A percentile compares a stretch with the other conserved stretches of the same genome.
Evolutionary conservation across 2,329 filamentous ascomycete species (phyloP).

Genomic region (Hypoxylon sp.): DNA sequence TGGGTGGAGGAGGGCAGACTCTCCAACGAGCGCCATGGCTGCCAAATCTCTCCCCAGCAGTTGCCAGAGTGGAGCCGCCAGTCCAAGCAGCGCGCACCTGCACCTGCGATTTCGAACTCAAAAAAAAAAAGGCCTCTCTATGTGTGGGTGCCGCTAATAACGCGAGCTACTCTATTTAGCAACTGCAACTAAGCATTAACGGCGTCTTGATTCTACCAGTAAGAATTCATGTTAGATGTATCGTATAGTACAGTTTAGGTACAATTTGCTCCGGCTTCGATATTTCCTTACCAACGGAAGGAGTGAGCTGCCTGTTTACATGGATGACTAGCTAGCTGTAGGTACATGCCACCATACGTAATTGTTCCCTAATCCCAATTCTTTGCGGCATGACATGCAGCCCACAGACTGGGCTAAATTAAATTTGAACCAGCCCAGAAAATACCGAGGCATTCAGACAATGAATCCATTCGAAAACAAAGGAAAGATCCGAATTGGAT

Average conservation of each 20-base stretch:
- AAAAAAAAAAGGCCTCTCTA: conserved; percentile 30
- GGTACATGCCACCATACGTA: no score
- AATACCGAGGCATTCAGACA: conserved; percentile 1
- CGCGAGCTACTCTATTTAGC: conserved; percentile 16
- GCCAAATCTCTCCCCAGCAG: conserved; percentile 25
- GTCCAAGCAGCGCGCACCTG: conserved; percentile 14
- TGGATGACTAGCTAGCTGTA: no score
- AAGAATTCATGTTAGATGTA: conserved; percentile 13
- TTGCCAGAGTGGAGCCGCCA: conserved; percentile 34
- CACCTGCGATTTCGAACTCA: conserved; percentile 29
- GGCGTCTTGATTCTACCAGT: conserved; percentile 12
- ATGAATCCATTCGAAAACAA: neutral
- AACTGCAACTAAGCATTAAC: conserved; percentile 23
- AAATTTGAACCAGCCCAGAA: neutral
- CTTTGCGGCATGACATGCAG: conserved; percentile 20
- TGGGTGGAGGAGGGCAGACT: conserved; percentile 36
- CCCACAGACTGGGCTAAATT: conserved; percentile 5
- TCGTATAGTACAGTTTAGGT: conserved; percentile 3
- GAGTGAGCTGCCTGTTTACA: conserved; percentile 6
- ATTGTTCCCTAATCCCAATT: conserved; percentile 7
- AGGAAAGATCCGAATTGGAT: neutral
- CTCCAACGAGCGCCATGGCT: conserved; percentile 27
- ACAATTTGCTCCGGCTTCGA: neutral
- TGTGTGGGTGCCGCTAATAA: conserved; percentile 28
- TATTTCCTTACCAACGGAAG: conserved; percentile 1